These are phyloP conservation scores for Nannochloris sp. DNA, from an alignment of 139 green algal genomes.

Conservation along the genomic window DNA sequence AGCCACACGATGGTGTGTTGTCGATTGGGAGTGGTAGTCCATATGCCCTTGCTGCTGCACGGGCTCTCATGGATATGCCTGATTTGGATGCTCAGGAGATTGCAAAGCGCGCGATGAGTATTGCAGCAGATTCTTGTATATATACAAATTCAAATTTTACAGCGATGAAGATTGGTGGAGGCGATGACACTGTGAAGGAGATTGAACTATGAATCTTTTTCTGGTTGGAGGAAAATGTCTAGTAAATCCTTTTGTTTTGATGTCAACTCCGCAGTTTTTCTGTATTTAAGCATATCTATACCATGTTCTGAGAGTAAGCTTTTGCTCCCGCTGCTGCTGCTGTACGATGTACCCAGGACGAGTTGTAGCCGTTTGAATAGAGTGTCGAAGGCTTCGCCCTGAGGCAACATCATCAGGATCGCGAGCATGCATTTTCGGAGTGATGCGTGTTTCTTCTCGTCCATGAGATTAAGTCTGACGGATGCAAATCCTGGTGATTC, in stretches of 20 bases:
- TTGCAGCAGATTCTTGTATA: conserved; percentile 85
- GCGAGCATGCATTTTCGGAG: conserved; percentile 49
- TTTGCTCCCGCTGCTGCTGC: too few relatives aligned
- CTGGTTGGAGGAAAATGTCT: background rate
- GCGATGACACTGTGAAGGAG: conserved; percentile 5
- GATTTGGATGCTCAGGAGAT: conserved; percentile 53
- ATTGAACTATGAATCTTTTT: background rate
- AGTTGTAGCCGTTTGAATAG: conserved; percentile 56
- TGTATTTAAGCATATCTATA: too few relatives aligned
- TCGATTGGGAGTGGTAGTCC: conserved; percentile 69
- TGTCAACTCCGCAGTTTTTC: too few relatives aligned
- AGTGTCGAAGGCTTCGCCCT: conserved; percentile 80
- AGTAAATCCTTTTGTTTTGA: background rate
- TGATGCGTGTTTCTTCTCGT: conserved; percentile 49
- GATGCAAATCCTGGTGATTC: conserved; percentile 87
- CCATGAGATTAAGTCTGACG: conserved; percentile 85
- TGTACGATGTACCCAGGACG: background rate
- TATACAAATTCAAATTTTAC: conserved; percentile 91
- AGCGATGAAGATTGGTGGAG: conserved; percentile 23
- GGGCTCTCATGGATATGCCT: conserved; percentile 64
- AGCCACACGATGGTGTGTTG: conserved; percentile 77
- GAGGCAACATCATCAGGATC: conserved; percentile 92
- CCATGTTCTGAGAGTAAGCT: too few relatives aligned
- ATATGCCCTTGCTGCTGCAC: conserved; percentile 66
- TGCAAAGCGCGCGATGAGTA: conserved; percentile 73